Percentiles rank a stretch among this genome's conserved stretches.
phyloP scores from a whole-genome alignment of 176 grass and related monocot genomes.

The Saccharum officinarum region DNA sequence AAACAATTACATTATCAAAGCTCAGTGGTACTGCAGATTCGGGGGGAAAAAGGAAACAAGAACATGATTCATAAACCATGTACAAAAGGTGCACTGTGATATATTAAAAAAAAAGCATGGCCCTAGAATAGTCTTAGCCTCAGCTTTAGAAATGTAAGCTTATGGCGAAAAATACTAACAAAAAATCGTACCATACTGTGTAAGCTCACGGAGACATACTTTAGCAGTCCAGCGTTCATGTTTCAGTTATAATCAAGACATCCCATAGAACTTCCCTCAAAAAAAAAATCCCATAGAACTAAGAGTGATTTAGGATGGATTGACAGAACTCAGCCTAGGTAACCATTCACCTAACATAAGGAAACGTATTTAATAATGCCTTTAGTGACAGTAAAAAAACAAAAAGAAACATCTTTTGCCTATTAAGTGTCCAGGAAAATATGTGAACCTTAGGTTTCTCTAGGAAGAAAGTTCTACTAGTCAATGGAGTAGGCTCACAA shows the following conservation, averaged over 20 bases:
- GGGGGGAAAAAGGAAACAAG: neutral
- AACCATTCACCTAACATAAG: neutral
- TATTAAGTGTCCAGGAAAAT: constrained; percentile 12
- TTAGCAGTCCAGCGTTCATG: neutral
- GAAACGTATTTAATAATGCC: neutral
- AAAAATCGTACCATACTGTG: neutral
- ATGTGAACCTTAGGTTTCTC: neutral
- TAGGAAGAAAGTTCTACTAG: neutral
- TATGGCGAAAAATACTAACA: neutral
- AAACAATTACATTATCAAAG: neutral
- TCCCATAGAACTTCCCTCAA: neutral
- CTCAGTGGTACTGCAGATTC: neutral
- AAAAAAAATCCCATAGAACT: neutral
- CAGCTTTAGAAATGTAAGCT: neutral
- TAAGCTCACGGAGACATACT: neutral
- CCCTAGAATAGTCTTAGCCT: neutral
- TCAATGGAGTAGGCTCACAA: constrained; percentile 14
- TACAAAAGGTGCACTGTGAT: neutral
- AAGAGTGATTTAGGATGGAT: too few relatives aligned
- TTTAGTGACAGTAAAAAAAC: neutral
- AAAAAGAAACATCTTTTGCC: neutral
- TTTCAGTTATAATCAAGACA: constrained; percentile 1
- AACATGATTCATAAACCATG: constrained; percentile 3
- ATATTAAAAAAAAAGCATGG: neutral
- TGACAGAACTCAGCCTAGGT: neutral